Percentiles rank a stretch among this genome's conserved stretches.
These are phyloP conservation scores for Tricholoma sp. DNA, from an alignment of 768 basidiomycete species.

Conservation along the genomic window DNA sequence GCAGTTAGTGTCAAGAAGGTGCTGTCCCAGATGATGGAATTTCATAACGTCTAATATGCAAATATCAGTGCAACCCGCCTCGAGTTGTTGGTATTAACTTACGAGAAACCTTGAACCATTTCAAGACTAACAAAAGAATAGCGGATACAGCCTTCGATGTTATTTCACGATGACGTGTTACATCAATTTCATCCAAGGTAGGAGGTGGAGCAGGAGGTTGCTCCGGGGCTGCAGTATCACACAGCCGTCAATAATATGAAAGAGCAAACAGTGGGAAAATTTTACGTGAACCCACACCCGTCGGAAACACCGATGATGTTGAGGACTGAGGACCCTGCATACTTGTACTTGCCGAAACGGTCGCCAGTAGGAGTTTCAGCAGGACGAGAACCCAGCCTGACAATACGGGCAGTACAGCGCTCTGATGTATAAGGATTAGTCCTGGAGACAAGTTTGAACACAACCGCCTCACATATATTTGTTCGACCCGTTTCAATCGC, in stretches of 20 bases:
- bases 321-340: slow-evolving; percentile 62
- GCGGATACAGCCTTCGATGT: slow-evolving; percentile 97
- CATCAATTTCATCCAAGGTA: slow-evolving; percentile 87
- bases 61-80: neutral
- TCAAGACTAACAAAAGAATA: slow-evolving; percentile 81
- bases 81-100: slow-evolving; percentile 26
- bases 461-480: slow-evolving; percentile 75
- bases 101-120: slow-evolving; percentile 99
- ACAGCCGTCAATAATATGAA: slow-evolving; percentile 2
- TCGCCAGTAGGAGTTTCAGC: slow-evolving; percentile 87
- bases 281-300: slow-evolving; percentile 63
- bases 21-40: slow-evolving; percentile 95
- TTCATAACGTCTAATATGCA: slow-evolving; percentile 82
- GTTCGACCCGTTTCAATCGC: slow-evolving; percentile 84
- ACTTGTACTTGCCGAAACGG: slow-evolving; percentile 77
- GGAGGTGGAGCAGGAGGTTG: slow-evolving; percentile 61
- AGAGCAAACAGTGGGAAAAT: slow-evolving; percentile 1
- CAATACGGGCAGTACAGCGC: slow-evolving; percentile 74
- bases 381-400: slow-evolving; percentile 91
- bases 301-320: slow-evolving; percentile 66
- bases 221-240: slow-evolving; percentile 44
- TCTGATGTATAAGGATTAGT: slow-evolving; percentile 39
- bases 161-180: slow-evolving; percentile 93
- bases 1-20: slow-evolving; percentile 93
- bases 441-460: neutral